Evolutionary conservation across 163 green algal genomes (phyloP), one percentile per base, ranked within the genome.

Genomic region (Coccomyxa subellipsoidea): DNA sequence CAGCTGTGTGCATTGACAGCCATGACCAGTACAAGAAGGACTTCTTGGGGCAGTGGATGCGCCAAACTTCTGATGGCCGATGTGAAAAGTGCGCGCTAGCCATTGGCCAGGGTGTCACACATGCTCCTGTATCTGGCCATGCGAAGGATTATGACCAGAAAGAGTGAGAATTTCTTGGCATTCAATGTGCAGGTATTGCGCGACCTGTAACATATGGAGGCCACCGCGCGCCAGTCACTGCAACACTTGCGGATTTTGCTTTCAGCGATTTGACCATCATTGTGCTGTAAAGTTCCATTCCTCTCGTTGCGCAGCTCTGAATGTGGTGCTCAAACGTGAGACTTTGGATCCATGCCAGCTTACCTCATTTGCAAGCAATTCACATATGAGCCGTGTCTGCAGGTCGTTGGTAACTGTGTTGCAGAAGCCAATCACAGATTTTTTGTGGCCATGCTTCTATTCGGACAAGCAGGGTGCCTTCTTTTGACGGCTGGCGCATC

Each of bases 191-290:
- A 86, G 87, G 69, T 90, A 92, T 82, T 94, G 90, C 84, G 39
- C n/a, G 29, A 91, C 84, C 0, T 94, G 90, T 78, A 80, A 92
- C 82, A 90, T 94, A 37, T 94, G 90, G 90, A 69, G 90, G 7
- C 87, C 90, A 31, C 85, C 85, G 18, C 76, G 89, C 5, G 83
- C 83, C 2, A 85, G 89, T 77, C 90, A 94, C 69, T 94, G 90
- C 86, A 85, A 54, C n/a, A 81, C 76, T 15, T 94, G 90, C 72
- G 85, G 85, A n/a, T 80, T 77, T 38, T 94, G 90, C 86, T 89
- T 94, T 80, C 54, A 84, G 39, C 87, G 83, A 7, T 90, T 84
- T 37, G 88, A 92, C 78, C 88, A 92, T 79, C 86, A 90, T 53
- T 40, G 36, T 39, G 34, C 71, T 0, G 34, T 54, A 15, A 78